phyloP scores from a whole-genome alignment of 2,329 filamentous ascomycete genomes.

The Talaromyces sp. region DNA sequence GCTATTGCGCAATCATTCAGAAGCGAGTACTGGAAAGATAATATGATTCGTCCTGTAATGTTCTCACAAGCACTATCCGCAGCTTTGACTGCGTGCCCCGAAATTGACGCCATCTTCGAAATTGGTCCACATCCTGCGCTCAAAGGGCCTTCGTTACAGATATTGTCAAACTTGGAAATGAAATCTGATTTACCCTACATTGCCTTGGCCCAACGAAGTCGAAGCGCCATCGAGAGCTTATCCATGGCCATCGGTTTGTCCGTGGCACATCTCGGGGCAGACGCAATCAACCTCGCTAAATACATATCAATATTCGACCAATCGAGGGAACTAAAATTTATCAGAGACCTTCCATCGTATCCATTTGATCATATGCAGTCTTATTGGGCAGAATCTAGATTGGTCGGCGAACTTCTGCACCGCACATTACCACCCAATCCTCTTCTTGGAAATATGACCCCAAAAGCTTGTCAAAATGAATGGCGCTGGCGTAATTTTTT shows the following conservation, averaged over 20 bases:
- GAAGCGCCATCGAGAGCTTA: slow-evolving; percentile 8
- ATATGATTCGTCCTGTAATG: slow-evolving; percentile 2
- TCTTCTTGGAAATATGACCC: not conserved
- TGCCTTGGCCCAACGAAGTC: slow-evolving; percentile 8
- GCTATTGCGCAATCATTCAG: slow-evolving; percentile 24
- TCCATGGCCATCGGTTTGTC: slow-evolving; percentile 8
- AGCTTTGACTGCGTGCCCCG: slow-evolving; percentile 2
- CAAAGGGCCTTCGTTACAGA: slow-evolving; percentile 18
- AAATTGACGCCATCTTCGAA: slow-evolving; percentile 15
- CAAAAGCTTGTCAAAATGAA: not conserved
- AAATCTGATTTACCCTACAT: slow-evolving; percentile 10
- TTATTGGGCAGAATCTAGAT: slow-evolving; percentile 16
- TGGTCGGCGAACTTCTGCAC: not conserved
- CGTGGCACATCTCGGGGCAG: slow-evolving; percentile 14
- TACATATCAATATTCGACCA: not conserved
- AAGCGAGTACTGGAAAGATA: slow-evolving; percentile 22
- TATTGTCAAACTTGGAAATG: not conserved
- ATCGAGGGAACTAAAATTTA: not conserved
- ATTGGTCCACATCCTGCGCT: slow-evolving; percentile 29
- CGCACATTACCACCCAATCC: not conserved
- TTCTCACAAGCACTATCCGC: slow-evolving; percentile 23
- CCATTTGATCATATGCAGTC: slow-evolving; percentile 13
- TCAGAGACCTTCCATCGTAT: slow-evolving; percentile 12
- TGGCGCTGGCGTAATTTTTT: slow-evolving; percentile 21
- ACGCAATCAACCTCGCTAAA: slow-evolving; percentile 7